Base-by-base conservation (phyloP, 176 grass and related monocot genomes). In the Poa annua region DNA sequence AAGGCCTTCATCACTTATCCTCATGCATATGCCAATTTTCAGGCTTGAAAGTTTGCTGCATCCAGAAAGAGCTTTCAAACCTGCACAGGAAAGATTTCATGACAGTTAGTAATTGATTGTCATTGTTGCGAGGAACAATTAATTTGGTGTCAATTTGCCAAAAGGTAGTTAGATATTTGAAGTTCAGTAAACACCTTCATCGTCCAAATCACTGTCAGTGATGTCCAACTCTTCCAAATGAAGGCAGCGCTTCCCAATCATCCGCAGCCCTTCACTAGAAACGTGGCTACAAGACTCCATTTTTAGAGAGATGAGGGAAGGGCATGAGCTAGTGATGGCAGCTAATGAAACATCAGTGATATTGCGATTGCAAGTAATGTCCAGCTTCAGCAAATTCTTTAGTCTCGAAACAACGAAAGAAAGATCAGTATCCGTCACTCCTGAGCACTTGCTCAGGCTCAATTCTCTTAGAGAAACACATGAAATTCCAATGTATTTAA, bases 21-120 rank as follows among this genome's bases (percentile, higher is more conserved):
- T 96, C 81, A 92, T 80, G 85, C 91, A 98, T 69, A 96, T 91
- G 4, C 91, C 93, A 85, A 95, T 81, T 83, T 98, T 98, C 64
- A 98, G 82, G 73, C 73, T 93, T 21, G 76, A 88, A 26, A 96
- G 91, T 41, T 90, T 93, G 45, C 26, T 77, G 80, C 93, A 98
- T 81, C 62, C 29, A 17, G 89, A 59, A 17, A 98, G 66, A 60
- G 83, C 76, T 95, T 77, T 91, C 45, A 98, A 80, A 63, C 93
- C 95, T 97, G 61, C 84, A 88, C 8, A 42, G 39, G 62, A 82
- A 32, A 80, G 1, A 77, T 74, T 8, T 3, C 34, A 65, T 21
- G 13, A 56, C 0, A 5, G 57, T 86, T 66, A 83, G 67, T 65
- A 51, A 32, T 19, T 6, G 3, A 4, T 52, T 6, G 25, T 22